Percentiles rank a stretch among this genome's conserved stretches.
Evolutionary conservation across 352 stramenopile genomes (phyloP).

Genomic region (Thraustochytrium striatum): DNA sequence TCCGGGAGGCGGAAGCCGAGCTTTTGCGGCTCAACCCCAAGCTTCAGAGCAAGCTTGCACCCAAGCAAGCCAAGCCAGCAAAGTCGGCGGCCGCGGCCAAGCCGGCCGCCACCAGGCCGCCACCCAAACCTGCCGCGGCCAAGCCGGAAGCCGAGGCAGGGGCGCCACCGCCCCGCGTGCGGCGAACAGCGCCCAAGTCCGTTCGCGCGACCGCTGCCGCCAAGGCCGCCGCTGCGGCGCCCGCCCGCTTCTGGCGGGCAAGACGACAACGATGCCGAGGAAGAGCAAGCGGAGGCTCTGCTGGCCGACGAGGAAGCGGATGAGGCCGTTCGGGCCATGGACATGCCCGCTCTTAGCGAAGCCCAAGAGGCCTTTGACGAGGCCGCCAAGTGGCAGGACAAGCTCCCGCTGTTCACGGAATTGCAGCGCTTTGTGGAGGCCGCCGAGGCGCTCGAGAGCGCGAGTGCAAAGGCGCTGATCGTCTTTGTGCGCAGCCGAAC

Average conservation of each 20-base stretch:
- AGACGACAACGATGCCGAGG: neutral
- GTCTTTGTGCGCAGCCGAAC: neutral
- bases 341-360: neutral
- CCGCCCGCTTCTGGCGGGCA: neutral
- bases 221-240: neutral
- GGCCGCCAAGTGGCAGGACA: slow-evolving; percentile 39
- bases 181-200: neutral
- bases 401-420: neutral
- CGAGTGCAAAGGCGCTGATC: slow-evolving; percentile 7
- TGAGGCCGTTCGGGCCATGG: neutral
- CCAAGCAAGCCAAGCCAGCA: no score
- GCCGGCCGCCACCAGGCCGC: neutral
- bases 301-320: neutral
- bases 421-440: neutral
- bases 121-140: neutral
- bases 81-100: neutral
- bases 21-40: slow-evolving; percentile 14
- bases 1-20: neutral
- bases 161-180: neutral
- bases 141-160: neutral
- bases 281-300: neutral
- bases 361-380: slow-evolving; percentile 10
- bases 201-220: neutral
- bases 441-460: neutral
- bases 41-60: slow-evolving; percentile 11